Evolutionary conservation across 192 early-diverging fungal genomes (phyloP), one percentile per base, ranked within the genome.

Genomic region (Backusella circina): DNA sequence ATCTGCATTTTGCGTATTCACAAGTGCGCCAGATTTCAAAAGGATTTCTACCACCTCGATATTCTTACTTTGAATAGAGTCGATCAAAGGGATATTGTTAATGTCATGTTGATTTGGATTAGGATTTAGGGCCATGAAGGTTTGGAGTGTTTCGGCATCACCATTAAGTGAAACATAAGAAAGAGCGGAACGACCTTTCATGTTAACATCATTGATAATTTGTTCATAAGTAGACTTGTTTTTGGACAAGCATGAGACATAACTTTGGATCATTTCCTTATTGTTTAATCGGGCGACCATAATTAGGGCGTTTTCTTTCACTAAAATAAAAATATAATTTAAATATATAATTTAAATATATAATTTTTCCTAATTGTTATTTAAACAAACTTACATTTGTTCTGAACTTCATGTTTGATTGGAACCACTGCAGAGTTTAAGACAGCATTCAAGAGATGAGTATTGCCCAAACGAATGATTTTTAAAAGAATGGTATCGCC

Each of bases 401-500:
- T 74, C 38, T 66, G 30, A 38, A 44, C 39, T 15, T 44, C 32
- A 36, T 64, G 57, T 31, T 44, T 38, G 23, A 74, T 44, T 30
- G 61, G 18, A 10, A 28, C 10, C 7, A 37, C 4, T 18, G 39
- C 18, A 32, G 65, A 28, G 18, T 39, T 26, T 3, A 77, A 30
- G 3, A 66, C 15, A 50, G 26, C 23, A 28, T 71, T 30, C 37
- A 77, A 23, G 10, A 77, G 21, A 61, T 9, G 0, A 5, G 47
- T 12, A 26, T 39, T 39, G 5, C 23, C 32, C 23, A 35, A 30
- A 75, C 71, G 70, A 31, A 82, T 72, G 16, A 78, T 57, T 33
- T 86, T 77, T 36, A 86, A 79, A 7, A 82, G 32, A 0, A 75
- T 44, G 23, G 65, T 66, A 9, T 75, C 75, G 23, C 65, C 47